Evolutionary conservation across 2,329 filamentous ascomycete species (phyloP), one percentile per base, ranked within the genome.

Genomic region (Fusarium protoensiforme): DNA sequence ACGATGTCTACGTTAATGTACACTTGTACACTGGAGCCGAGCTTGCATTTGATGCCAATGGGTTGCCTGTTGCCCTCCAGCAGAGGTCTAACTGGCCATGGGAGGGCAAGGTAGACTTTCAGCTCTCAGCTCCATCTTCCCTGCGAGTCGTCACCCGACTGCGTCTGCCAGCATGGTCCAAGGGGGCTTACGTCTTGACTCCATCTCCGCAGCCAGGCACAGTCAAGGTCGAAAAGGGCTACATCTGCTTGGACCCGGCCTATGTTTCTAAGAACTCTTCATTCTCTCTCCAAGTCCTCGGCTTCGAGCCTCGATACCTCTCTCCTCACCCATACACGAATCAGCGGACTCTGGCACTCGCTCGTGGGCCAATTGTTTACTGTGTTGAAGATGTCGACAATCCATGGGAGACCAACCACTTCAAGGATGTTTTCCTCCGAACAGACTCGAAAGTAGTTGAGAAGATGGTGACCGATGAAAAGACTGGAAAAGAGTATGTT

Each of bases 301-400:
- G 84, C 10, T 84, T 91, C 56, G 78, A 82, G 53, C 83, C 87
- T 31, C 83, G 86, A 39, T 85, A 86, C 65, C 70, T 89, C 11
- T 80, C 84, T 5, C 87, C 89, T 1, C 87, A 91, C 74, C 88
- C 88, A 1, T 87, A 87, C 74, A 87, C 88, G 0, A 87, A 87
- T 71, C 87, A 90, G 75, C 80, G 84, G 29, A 87, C 86, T 8
- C 71, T 89, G 43, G 83, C 86, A 3, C 78, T 91, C 10, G 87
- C 85, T 7, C 84, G 88, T 11, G 89, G 89, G 0, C 89, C 89
- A 0, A 78, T 92, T 22, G 81, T 91, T 11, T 92, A 91, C 79
- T 91, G 88, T 69, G 83, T 88, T 7, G 89, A 92, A 75, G 89
- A 91, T 68, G 75, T 83, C 8, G 89, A 91, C 73, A 90, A 91